phyloP scores from a whole-genome alignment of 2,329 filamentous ascomycete genomes.

The Colletotrichum tanaceti region DNA sequence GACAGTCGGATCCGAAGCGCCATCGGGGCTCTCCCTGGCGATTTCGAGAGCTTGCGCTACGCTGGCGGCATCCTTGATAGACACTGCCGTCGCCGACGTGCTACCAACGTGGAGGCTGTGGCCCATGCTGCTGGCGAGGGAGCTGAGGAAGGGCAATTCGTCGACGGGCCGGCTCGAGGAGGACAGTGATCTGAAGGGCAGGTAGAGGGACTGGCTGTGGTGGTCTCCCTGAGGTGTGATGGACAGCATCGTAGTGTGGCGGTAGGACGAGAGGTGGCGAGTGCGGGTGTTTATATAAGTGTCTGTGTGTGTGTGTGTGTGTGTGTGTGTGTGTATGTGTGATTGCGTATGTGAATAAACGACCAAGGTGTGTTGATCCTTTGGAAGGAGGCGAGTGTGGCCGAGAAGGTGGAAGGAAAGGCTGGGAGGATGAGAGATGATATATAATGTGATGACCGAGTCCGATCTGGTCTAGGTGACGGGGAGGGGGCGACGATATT shows the following conservation, averaged over 20 bases:
- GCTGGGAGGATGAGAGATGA: conserved; percentile 34
- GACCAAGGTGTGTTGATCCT: conserved; percentile 30
- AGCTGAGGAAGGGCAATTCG: conserved; percentile 38
- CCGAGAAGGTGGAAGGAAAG: conserved; percentile 21
- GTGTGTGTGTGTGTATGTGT: no score
- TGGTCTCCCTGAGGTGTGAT: conserved; percentile 40
- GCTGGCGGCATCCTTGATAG: conserved; percentile 46
- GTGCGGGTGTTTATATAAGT: conserved; percentile 16
- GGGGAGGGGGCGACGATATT: conserved; percentile 32
- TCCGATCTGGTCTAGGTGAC: conserved; percentile 24
- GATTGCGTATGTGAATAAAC: neutral
- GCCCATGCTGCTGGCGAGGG: conserved; percentile 37
- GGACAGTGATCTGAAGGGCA: conserved; percentile 36
- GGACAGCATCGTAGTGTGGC: conserved; percentile 39
- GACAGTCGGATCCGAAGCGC: conserved; percentile 71
- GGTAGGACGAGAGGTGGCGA: conserved; percentile 2
- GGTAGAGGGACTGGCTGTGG: conserved; percentile 39
- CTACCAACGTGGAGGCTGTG: conserved; percentile 36
- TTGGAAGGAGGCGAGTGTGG: conserved; percentile 20
- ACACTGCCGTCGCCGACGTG: conserved; percentile 38
- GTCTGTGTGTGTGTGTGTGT: neutral
- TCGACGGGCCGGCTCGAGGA: conserved; percentile 16
- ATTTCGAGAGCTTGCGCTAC: conserved; percentile 79
- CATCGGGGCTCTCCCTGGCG: conserved; percentile 78
- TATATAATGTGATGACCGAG: conserved; percentile 37